Evolutionary conservation across 2,329 filamentous ascomycete genomes (phyloP).

Genomic region (Aspergillus novoparasiticus): DNA sequence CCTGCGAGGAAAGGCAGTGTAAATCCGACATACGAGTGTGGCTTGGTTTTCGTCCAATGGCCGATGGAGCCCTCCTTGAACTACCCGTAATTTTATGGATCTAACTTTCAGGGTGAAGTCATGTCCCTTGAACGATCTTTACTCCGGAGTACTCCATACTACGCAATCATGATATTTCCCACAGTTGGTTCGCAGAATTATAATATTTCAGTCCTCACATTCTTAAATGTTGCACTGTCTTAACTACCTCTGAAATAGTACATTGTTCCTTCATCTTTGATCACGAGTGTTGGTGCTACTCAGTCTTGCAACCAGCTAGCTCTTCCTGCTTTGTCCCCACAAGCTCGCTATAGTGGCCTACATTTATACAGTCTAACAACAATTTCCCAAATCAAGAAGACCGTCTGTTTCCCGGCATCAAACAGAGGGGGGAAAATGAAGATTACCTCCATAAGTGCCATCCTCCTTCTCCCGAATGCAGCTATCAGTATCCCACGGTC

Average conservation of each 20-base stretch:
- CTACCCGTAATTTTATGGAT: neutral
- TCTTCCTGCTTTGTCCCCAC: neutral
- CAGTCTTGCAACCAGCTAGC: neutral
- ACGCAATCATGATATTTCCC: neutral
- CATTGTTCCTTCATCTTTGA: neutral
- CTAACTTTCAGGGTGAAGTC: neutral
- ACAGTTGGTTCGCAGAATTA: neutral
- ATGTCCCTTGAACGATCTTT: neutral
- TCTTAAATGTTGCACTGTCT: neutral
- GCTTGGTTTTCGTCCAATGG: neutral
- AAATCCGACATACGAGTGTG: too few relatives aligned
- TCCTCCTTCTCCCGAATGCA: constrained; percentile 32
- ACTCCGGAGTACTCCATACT: neutral
- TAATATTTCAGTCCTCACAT: neutral
- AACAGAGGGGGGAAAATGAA: constrained; percentile 30
- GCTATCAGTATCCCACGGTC: constrained; percentile 29
- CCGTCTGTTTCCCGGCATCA: neutral
- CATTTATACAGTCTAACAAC: neutral
- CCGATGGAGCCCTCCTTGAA: neutral
- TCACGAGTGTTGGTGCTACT: neutral
- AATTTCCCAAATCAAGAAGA: neutral
- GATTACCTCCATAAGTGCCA: constrained; percentile 27
- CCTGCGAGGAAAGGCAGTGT: too few relatives aligned
- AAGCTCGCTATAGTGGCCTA: neutral
- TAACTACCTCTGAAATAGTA: neutral